Evolutionary conservation across 306 rosid species (phyloP).

Genomic region (Trifolium subterraneum): DNA sequence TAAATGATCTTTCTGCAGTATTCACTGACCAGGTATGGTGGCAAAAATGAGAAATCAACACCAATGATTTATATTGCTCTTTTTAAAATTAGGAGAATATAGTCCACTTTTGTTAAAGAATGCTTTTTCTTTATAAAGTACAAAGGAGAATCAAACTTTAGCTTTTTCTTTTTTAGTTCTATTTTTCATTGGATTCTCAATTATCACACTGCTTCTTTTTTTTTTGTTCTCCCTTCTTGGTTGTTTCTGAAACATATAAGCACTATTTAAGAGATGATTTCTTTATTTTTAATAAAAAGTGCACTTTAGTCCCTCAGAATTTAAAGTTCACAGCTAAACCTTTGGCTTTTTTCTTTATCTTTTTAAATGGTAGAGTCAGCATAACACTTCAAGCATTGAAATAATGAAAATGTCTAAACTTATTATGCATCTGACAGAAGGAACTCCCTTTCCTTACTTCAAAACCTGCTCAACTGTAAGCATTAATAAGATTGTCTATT

Average conservation of each 20-base stretch:
- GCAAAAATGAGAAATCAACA: slow-evolving; percentile 41
- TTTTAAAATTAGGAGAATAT: slow-evolving; percentile 42
- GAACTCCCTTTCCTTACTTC: slow-evolving; percentile 39
- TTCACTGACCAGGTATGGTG: slow-evolving; percentile 44
- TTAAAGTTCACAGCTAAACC: slow-evolving; percentile 51
- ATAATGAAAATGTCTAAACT: slow-evolving; percentile 40
- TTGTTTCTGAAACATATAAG: slow-evolving; percentile 47
- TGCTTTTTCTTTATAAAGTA: slow-evolving; percentile 52
- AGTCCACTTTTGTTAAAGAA: slow-evolving; percentile 45
- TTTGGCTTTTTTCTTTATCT: slow-evolving; percentile 53
- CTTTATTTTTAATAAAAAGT: slow-evolving; percentile 44
- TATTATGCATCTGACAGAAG: slow-evolving; percentile 44
- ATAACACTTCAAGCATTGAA: slow-evolving; percentile 43
- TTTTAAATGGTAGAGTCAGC: slow-evolving; percentile 48
- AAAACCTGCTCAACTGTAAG: slow-evolving; percentile 46
- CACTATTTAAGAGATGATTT: slow-evolving; percentile 39
- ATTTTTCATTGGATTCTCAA: slow-evolving; percentile 73
- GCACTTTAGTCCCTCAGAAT: slow-evolving; percentile 44
- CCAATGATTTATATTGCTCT: slow-evolving; percentile 39
- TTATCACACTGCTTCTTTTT: slow-evolving; percentile 41
- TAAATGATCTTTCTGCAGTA: slow-evolving; percentile 32
- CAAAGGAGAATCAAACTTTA: slow-evolving; percentile 54
- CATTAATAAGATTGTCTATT: slow-evolving; percentile 21
- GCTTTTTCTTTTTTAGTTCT: slow-evolving; percentile 63
- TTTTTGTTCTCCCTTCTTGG: slow-evolving; percentile 25